A percentile compares a stretch with the other conserved stretches of the same genome.
These are phyloP conservation scores for Mycena amicta DNA, from an alignment of 768 basidiomycete species.

Conservation along the genomic window DNA sequence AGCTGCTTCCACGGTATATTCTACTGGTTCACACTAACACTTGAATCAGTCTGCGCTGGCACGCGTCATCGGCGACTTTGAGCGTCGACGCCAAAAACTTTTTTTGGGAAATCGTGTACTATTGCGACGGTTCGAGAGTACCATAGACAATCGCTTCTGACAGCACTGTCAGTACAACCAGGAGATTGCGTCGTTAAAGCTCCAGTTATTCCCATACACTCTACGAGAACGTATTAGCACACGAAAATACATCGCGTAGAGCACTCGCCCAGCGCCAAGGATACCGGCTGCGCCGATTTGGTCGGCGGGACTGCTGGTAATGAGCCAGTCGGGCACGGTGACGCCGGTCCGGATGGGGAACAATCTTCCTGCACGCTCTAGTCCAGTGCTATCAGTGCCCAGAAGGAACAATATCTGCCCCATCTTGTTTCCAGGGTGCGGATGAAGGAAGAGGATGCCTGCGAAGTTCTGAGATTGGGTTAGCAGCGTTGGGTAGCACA, in stretches of 20 bases:
- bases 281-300: constrained; percentile 71
- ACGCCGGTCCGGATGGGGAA: constrained; percentile 87
- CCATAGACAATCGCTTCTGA: neutral
- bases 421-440: constrained; percentile 50
- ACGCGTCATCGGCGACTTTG: too few species aligned
- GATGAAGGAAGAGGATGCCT: constrained; percentile 68
- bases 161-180: constrained; percentile 39
- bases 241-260: neutral
- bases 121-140: neutral
- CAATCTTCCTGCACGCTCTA: constrained; percentile 71
- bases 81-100: too few species aligned
- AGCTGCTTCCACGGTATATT: neutral
- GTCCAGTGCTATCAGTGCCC: constrained; percentile 53
- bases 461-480: neutral
- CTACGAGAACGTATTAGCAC: constrained; percentile 27
- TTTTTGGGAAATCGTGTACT: neutral
- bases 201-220: constrained; percentile 43
- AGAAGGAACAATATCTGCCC: constrained; percentile 56
- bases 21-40: neutral
- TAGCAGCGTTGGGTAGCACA: constrained; percentile 19
- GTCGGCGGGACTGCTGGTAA: constrained; percentile 57
- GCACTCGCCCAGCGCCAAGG: constrained; percentile 71
- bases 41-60: too few species aligned
- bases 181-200: constrained; percentile 49
- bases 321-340: constrained; percentile 75